Evolutionary conservation across 2,329 filamentous ascomycete species (phyloP).

Genomic region (Hymenoscyphus salicellus): DNA sequence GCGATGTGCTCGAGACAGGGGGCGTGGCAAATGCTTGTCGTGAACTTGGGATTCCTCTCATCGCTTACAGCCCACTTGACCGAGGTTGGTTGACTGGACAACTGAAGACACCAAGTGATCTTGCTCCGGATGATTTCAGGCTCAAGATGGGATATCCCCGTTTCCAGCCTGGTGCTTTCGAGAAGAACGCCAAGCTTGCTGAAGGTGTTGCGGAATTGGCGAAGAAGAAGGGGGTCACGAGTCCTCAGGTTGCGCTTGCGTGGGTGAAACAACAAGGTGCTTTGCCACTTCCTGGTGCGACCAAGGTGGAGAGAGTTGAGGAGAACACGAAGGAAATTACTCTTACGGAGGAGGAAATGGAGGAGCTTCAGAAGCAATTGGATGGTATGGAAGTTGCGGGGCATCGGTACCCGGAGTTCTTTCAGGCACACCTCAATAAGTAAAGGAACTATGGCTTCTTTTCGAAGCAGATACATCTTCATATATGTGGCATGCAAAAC

Average conservation of each 20-base stretch:
- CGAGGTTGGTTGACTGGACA: conserved; percentile 54
- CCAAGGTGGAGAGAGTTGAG: conserved; percentile 27
- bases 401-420: conserved; percentile 18
- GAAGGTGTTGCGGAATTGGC: conserved; percentile 56
- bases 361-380: conserved; percentile 32
- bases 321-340: conserved; percentile 35
- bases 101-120: conserved; percentile 49
- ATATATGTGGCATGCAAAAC: too few relatives aligned
- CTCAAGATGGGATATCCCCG: conserved; percentile 59
- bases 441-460: not conserved
- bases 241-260: conserved; percentile 55
- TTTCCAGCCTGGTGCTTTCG: conserved; percentile 60
- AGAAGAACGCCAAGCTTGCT: conserved; percentile 61
- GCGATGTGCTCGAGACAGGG: conserved; percentile 36
- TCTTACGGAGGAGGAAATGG: conserved; percentile 33
- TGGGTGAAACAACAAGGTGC: conserved; percentile 25
- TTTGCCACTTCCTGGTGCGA: conserved; percentile 37
- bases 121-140: conserved; percentile 47
- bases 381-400: conserved; percentile 23
- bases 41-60: conserved; percentile 60
- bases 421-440: not conserved
- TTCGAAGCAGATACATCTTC: too few relatives aligned
- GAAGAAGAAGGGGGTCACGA: conserved; percentile 54
- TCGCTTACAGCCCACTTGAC: conserved; percentile 64
- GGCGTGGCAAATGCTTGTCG: conserved; percentile 47